Evolutionary conservation across 2,329 filamentous ascomycete species (phyloP), one percentile per base, ranked within the genome.

Genomic region (Fusarium succisae): DNA sequence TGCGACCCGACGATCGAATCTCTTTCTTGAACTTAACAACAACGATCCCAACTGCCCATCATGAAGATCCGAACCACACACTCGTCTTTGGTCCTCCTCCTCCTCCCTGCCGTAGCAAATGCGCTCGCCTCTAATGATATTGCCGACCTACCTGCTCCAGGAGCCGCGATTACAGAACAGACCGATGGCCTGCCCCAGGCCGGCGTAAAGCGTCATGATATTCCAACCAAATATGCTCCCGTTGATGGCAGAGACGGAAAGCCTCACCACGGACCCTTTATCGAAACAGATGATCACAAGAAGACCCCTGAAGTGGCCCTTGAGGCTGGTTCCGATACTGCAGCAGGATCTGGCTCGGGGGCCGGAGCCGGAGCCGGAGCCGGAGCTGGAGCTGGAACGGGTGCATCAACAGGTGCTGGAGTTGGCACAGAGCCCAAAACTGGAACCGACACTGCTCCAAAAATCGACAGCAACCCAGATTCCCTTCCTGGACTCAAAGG

Each of bases 241-340:
- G 92, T 98, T 26, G 96, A 98, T 81, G 95, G 95, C 51, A 92
- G 93, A 78, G 96, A 98, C 84, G 96, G 96, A 54, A 96, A 95
- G 84, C 96, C 96, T 53, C 96, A 98, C 80, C 90, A 92, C 26
- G 96, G 96, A 4, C 96, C 96, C 11, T 92, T 90, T 79, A 91
- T 95, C 65, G 90, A 91, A 70, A 88, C 86, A 22, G 88, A 87
- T 14, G 73, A 79, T 10, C 68, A 62, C 41, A 76, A 70, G 60
- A 61, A 59, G 39, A 37, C 28, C 78, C 80, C 55, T 81, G 83
- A 62, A 30, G 44, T 58, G 12, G 38, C 60, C 20, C 37, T 67
- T 51, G 66, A 47, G 26, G 30, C 35, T 24, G 56, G 47, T 37
- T 43, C 70, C 26, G 57, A 51, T 56, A 60, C 73, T 64, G 51